phyloP scores from a whole-genome alignment of 2,329 filamentous ascomycete genomes.

The Monilinia laxa region DNA sequence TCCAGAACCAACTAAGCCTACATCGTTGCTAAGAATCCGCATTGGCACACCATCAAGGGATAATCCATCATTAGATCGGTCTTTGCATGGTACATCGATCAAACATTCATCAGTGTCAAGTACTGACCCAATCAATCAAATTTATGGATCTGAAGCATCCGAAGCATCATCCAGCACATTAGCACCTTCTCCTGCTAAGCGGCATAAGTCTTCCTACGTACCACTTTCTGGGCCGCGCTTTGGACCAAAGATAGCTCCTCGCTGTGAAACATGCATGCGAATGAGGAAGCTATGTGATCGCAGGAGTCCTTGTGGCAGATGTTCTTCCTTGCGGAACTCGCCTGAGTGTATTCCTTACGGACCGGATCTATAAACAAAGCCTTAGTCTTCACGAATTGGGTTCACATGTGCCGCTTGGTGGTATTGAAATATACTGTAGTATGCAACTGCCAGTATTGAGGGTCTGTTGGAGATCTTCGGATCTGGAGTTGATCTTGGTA shows the following conservation, averaged over 20 bases:
- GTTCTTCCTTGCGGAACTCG: not conserved
- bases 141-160: not conserved
- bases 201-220: not conserved
- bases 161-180: not conserved
- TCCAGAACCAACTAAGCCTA: no score
- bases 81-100: no score
- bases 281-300: constrained; percentile 11
- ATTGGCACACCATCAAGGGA: no score
- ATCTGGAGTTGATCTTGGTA: not conserved
- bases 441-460: not conserved
- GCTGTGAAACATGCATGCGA: not conserved
- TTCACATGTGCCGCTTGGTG: not conserved
- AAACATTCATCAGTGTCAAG: not conserved
- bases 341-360: not conserved
- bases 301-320: constrained; percentile 8
- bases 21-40: no score
- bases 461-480: not conserved
- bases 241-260: not conserved
- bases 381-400: not conserved
- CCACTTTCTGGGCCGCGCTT: not conserved
- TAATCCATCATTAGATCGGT: no score
- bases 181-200: not conserved
- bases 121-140: no score
- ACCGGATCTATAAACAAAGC: not conserved
- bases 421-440: not conserved